Conservation (phyloP, 192 early-diverging fungal species). For the Coemansia aciculifera region DNA sequence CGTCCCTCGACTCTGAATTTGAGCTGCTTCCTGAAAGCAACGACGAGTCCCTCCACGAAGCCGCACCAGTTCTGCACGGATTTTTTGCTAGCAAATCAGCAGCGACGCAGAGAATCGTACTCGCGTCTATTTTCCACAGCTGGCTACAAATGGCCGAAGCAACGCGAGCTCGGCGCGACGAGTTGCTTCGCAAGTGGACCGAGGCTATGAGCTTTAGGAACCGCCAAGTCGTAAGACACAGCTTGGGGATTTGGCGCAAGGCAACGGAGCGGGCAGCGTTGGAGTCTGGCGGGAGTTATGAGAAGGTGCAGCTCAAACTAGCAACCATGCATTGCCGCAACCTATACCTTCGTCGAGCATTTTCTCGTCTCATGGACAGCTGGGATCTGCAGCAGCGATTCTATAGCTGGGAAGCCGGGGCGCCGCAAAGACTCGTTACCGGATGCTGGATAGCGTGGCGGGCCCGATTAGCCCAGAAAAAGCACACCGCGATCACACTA, state of each 20-base stretch:
- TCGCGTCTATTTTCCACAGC: slow-evolving; percentile 22
- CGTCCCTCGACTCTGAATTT: neutral
- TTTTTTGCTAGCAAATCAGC: slow-evolving; percentile 29
- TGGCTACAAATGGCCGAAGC: slow-evolving; percentile 37
- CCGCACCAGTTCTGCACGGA: slow-evolving; percentile 10
- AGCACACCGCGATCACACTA: neutral
- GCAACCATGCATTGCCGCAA: slow-evolving; percentile 26
- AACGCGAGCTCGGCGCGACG: slow-evolving; percentile 20
- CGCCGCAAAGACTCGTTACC: neutral
- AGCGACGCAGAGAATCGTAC: slow-evolving; percentile 31
- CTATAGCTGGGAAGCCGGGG: neutral
- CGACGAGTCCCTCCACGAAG: neutral
- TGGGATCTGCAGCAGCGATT: slow-evolving; percentile 11
- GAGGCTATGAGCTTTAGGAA: slow-evolving; percentile 18
- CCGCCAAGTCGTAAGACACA: neutral
- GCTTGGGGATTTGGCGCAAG: slow-evolving; percentile 8
- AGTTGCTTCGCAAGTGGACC: slow-evolving; percentile 31
- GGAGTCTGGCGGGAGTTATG: slow-evolving; percentile 1
- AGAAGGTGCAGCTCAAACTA: slow-evolving; percentile 10
- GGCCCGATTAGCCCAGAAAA: neutral
- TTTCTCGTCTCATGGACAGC: neutral
- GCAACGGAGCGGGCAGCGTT: neutral
- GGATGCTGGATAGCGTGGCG: slow-evolving; percentile 6
- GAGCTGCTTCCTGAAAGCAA: neutral
- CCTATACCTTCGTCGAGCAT: neutral